Base-by-base conservation (phyloP, 2,329 filamentous ascomycete species). In the Berkeleyomyces rouxiae region DNA sequence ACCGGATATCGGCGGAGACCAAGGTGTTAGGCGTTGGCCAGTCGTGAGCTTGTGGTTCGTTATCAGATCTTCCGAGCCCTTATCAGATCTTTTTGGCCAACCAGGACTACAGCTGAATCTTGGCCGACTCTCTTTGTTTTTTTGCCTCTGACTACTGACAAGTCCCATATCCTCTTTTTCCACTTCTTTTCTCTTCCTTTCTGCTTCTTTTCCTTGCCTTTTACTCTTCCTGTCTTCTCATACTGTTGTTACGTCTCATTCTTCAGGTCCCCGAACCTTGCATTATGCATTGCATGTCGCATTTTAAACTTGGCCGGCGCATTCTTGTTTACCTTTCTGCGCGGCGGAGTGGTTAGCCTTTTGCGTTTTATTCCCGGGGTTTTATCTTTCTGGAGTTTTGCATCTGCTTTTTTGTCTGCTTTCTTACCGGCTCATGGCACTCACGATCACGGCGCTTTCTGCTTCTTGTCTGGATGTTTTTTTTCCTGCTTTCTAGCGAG, bases 391-490 rank as follows among this genome's bases (percentile, higher is more conserved):
- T 43, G 44, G 33, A 9, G 7, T 11, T 53, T 42, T 51, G 11
- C 59, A 16, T 61, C 23, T 2, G 23, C 23, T 51, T 46, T 16
- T 53, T 16, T 53, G n/a, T 33, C 37, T 55, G 42, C 37, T 16
- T 61, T 11, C 36, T 61, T 23, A 10, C 11, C 39, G 31, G 23
- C 47, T 37, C 43, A 36, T 53, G 16, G 10, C 23, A 60, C 42
- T 55, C 51, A 55, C n/a, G 51, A 55, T 55, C 36, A 55, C 33
- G 51, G 40, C 39, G 46, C 46, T 60, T 42, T 62, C 46, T 51
- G 9, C 37, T 31, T 44, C 63, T 57, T 60, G 47, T 33, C 33
- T 64, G 44, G 33, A 63, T 44, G 57, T 59, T 58, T 53, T 33
- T 59, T 59, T 58, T 58, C 7, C 49, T 63, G 46, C 55, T 63